Conservation (phyloP, 2,329 filamentous ascomycete genomes). For the Xylaria sp. region DNA sequence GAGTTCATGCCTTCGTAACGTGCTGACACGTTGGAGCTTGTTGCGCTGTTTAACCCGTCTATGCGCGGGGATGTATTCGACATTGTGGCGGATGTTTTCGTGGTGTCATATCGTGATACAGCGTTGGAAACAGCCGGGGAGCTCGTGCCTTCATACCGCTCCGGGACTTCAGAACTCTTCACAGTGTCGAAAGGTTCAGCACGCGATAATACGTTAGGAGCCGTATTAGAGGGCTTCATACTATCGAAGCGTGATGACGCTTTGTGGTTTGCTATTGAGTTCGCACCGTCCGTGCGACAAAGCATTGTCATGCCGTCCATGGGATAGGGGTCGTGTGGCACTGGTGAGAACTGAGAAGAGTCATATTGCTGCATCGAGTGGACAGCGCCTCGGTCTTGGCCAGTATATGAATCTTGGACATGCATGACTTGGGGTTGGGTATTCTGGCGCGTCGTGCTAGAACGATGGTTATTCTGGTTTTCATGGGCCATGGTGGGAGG, state of each 20-base stretch:
- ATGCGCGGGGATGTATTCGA: slow-evolving; percentile 14
- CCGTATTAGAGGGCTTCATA: slow-evolving; percentile 16
- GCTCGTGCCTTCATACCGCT: slow-evolving; percentile 18
- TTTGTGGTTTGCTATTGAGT: slow-evolving; percentile 57
- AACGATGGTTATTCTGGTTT: slow-evolving; percentile 10
- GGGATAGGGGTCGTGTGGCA: slow-evolving; percentile 94
- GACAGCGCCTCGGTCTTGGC: slow-evolving; percentile 43
- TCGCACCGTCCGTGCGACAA: slow-evolving; percentile 79
- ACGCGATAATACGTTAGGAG: slow-evolving; percentile 22
- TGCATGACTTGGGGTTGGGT: slow-evolving; percentile 13
- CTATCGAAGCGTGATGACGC: slow-evolving; percentile 25
- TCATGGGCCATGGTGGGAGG: background rate
- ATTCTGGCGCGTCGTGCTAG: slow-evolving; percentile 8
- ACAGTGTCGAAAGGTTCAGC: slow-evolving; percentile 4
- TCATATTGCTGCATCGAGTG: slow-evolving; percentile 57
- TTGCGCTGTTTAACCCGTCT: slow-evolving; percentile 23
- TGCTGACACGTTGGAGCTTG: slow-evolving; percentile 26
- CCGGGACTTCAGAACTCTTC: slow-evolving; percentile 13
- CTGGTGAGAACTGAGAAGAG: slow-evolving; percentile 69
- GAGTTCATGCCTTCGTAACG: slow-evolving; percentile 30
- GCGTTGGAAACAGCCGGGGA: slow-evolving; percentile 5
- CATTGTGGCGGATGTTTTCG: slow-evolving; percentile 13
- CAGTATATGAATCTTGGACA: slow-evolving; percentile 33
- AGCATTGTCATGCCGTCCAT: slow-evolving; percentile 98
- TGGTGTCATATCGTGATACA: slow-evolving; percentile 13